Evolutionary conservation across 2,329 filamentous ascomycete genomes (phyloP).

Genomic region (Podosphaera aphanis): DNA sequence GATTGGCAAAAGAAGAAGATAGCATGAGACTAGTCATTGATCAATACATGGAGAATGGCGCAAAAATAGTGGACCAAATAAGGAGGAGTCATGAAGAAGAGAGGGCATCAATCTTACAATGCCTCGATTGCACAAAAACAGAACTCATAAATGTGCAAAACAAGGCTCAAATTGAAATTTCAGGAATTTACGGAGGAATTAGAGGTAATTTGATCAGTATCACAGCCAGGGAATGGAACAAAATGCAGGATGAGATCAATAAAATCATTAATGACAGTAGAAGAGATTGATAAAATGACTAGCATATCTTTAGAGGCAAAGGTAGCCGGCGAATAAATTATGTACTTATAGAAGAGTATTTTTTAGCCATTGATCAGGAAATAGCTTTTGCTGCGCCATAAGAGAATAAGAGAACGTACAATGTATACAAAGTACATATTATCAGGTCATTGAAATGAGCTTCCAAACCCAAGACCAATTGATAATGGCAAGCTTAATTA

Average conservation of each 20-base stretch:
- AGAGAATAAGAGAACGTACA: too few species aligned
- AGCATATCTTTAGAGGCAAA: not conserved
- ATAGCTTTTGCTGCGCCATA: not conserved
- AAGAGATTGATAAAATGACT: not conserved
- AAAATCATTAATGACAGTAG: conserved; percentile 6
- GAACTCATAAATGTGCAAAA: conserved; percentile 7
- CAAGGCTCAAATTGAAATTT: conserved; percentile 6
- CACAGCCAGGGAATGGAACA: conserved; percentile 11
- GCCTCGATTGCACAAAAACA: conserved; percentile 7
- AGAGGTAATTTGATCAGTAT: conserved; percentile 4
- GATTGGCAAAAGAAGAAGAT: conserved; percentile 13
- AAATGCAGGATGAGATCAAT: conserved; percentile 8
- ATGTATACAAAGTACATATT: too few species aligned
- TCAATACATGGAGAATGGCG: conserved; percentile 13
- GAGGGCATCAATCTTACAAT: conserved; percentile 5
- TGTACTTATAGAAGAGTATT: not conserved
- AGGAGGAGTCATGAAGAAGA: conserved; percentile 6
- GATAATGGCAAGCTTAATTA: too few species aligned
- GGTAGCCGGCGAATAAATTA: not conserved
- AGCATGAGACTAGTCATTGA: conserved; percentile 10
- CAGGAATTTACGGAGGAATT: conserved; percentile 4
- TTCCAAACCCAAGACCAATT: too few species aligned
- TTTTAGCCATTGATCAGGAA: not conserved
- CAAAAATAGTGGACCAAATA: conserved; percentile 8
- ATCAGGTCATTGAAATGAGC: too few species aligned